Conservation (phyloP, 1,139 yeast species). For the Saccharomycopsis phalli region DNA sequence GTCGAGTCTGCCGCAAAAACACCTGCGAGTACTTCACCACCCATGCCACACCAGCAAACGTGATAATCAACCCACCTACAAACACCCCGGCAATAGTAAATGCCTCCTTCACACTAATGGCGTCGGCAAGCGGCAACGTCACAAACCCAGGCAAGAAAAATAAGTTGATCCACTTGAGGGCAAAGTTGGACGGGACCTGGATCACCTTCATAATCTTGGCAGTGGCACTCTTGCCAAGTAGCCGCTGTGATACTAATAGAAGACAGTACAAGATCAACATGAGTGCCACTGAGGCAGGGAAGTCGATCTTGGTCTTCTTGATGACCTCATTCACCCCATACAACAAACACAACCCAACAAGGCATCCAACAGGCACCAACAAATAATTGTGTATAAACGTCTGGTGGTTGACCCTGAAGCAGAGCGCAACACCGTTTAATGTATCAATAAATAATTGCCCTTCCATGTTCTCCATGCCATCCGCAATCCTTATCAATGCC, state of each 20-base stretch:
- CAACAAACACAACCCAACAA: conserved; percentile 35
- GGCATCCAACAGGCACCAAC: conserved; percentile 32
- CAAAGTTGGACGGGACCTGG: conserved; percentile 60
- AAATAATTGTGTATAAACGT: conserved; percentile 23
- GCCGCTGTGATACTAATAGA: conserved; percentile 32
- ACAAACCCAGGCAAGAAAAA: conserved; percentile 74
- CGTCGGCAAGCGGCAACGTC: conserved; percentile 56
- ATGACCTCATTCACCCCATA: conserved; percentile 57
- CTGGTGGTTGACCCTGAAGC: conserved; percentile 9
- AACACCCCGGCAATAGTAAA: conserved; percentile 69
- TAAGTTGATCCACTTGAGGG: conserved; percentile 68
- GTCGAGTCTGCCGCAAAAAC: conserved; percentile 22
- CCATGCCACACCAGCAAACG: conserved; percentile 43
- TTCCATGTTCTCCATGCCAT: too few relatives aligned
- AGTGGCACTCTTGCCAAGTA: conserved; percentile 33
- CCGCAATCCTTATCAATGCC: too few relatives aligned
- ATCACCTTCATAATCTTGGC: conserved; percentile 38
- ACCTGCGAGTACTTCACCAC: conserved; percentile 35
- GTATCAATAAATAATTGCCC: not conserved
- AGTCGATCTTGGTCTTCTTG: conserved; percentile 41
- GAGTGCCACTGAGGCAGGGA: conserved; percentile 71
- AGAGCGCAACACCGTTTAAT: not conserved
- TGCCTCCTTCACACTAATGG: conserved; percentile 59
- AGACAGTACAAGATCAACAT: conserved; percentile 54
- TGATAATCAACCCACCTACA: conserved; percentile 48